Evolutionary conservation across 139 green algal species (phyloP).

Genomic region (Limnomonas spitsbergensis): DNA sequence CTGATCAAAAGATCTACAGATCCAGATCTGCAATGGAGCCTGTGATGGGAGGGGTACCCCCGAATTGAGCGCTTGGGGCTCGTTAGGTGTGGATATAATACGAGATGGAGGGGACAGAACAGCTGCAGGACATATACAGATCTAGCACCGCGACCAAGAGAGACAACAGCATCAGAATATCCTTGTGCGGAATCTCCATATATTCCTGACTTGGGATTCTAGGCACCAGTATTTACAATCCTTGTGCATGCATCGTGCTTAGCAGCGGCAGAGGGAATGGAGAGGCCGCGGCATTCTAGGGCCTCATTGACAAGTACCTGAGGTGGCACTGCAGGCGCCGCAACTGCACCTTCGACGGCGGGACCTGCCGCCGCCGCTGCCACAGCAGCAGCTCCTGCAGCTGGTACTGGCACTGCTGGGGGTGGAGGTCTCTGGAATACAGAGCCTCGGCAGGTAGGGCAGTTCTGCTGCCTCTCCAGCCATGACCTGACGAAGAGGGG

Average conservation of each 20-base stretch:
- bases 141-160: too few relatives aligned
- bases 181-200: too few relatives aligned
- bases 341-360: too few relatives aligned
- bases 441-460: conserved; percentile 88
- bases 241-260: background rate
- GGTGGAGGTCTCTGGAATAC: conserved; percentile 62
- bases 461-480: conserved; percentile 96
- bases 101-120: too few relatives aligned
- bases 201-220: background rate
- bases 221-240: background rate
- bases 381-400: background rate
- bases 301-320: background rate
- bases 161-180: too few relatives aligned
- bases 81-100: too few relatives aligned
- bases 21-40: background rate
- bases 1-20: background rate
- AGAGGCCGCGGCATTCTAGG: background rate
- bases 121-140: too few relatives aligned
- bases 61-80: too few relatives aligned
- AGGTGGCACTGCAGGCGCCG: background rate
- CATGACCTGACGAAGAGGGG: conserved; percentile 66
- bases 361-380: background rate
- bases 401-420: conserved; percentile 15
- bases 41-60: too few relatives aligned
- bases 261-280: background rate